Evolutionary conservation across 495 filamentous ascomycete genomes (phyloP), one percentile per base, ranked within the genome.

Genomic region (Penicillium flavigenum): DNA sequence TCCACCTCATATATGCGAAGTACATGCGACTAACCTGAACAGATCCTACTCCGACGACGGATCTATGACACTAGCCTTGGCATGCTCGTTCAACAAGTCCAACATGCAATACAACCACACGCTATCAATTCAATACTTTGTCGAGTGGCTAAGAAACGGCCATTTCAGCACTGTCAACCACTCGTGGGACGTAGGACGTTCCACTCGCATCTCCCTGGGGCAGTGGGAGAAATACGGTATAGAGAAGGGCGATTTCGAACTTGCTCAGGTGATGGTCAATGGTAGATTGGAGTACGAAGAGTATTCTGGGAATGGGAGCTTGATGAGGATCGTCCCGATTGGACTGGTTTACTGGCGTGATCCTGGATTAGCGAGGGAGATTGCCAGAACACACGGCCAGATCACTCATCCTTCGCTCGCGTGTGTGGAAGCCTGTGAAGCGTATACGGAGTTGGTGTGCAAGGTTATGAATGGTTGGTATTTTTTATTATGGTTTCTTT

Each of bases 1-100:
- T 42, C 11, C 11, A 31, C 22, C 32, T 2, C 36, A 39, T 39
- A 8, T 39, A 17, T 17, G 7, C 3, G 16, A n/a, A 39, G 0
- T 38, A n/a, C 16, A 16, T 38, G 36, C 7, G 2, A 8, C 36
- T 39, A 39, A 39, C 16, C n/a, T 17, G 7, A 39, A 9, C n/a
- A 17, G 79, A 8, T 70, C 69, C 38, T 80, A 73, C 58, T 79
- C 79, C 5, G 79, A 80, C 59, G 78, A 81, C 55, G 79, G 74
- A 1, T 65, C 72, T 22, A 76, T 80, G 73, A 75, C 77, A 5
- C 64, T 81, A 4, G 79, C 76, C 43, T 71, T 81, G 0, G 75
- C 75, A 1, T 59, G 69, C 42, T 73, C 76, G 17, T 64, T 81
- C 31, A 66, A 73, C 48, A 69, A 74, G 34, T 63, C 54, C 1